Evolutionary conservation across 2,329 filamentous ascomycete species (phyloP).

Genomic region (Colletotrichum limetticola): DNA sequence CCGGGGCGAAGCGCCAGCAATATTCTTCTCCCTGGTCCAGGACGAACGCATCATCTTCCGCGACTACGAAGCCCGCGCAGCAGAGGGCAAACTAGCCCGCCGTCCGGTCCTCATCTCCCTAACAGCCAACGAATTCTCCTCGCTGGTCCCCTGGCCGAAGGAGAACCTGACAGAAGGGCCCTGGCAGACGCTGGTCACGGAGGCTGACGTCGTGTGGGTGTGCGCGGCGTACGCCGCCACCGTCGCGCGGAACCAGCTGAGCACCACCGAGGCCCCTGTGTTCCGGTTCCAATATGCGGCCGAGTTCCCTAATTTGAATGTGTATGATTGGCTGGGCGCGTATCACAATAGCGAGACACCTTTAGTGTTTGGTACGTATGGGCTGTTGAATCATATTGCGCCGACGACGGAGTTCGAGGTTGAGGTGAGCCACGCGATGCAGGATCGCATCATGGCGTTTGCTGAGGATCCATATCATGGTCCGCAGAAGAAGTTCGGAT

Average conservation of each 20-base stretch:
- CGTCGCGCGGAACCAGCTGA: slow-evolving; percentile 39
- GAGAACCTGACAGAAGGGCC: slow-evolving; percentile 44
- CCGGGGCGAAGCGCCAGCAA: slow-evolving; percentile 33
- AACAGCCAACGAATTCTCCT: slow-evolving; percentile 45
- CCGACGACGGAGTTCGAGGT: slow-evolving; percentile 40
- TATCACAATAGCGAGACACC: slow-evolving; percentile 52
- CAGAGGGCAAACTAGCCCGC: slow-evolving; percentile 39
- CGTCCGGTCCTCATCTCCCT: slow-evolving; percentile 45
- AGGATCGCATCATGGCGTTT: slow-evolving; percentile 42
- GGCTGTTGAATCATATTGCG: slow-evolving; percentile 37
- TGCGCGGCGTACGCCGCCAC: slow-evolving; percentile 44
- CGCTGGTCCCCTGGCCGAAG: slow-evolving; percentile 42
- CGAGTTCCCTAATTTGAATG: slow-evolving; percentile 53
- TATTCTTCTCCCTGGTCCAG: slow-evolving; percentile 40
- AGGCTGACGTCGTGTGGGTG: slow-evolving; percentile 36
- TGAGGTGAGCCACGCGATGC: slow-evolving; percentile 40
- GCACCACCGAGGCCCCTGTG: slow-evolving; percentile 40
- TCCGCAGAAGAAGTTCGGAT: slow-evolving; percentile 36
- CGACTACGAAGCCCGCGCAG: slow-evolving; percentile 42
- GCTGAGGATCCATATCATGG: slow-evolving; percentile 40
- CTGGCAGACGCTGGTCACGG: slow-evolving; percentile 33
- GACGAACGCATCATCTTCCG: slow-evolving; percentile 45
- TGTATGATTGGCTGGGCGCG: slow-evolving; percentile 51
- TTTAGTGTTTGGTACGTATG: slow-evolving; percentile 51
- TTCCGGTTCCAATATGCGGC: slow-evolving; percentile 53